phyloP scores from a whole-genome alignment of 2,329 filamentous ascomycete genomes.

The Venturia effusa region DNA sequence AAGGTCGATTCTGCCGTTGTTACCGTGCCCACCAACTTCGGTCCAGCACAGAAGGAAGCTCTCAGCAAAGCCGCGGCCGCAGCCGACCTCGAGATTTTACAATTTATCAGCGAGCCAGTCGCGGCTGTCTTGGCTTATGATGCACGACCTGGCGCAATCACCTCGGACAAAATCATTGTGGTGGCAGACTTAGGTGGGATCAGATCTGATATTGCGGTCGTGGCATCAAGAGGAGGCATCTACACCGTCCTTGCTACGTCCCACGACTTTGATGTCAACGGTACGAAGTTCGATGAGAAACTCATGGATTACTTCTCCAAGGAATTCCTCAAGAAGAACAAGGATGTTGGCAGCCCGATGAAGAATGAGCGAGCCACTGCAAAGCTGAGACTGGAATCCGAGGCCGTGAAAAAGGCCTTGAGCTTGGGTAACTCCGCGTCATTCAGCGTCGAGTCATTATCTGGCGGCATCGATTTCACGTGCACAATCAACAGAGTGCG shows the following conservation, averaged over 20 bases:
- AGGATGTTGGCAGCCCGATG: constrained; percentile 61
- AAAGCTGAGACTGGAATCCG: constrained; percentile 85
- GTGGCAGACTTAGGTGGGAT: constrained; percentile 91
- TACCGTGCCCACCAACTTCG: constrained; percentile 88
- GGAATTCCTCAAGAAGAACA: constrained; percentile 97
- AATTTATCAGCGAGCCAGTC: constrained; percentile 85
- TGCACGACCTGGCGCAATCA: constrained; percentile 59
- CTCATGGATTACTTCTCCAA: constrained; percentile 96
- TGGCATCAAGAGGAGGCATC: constrained; percentile 87
- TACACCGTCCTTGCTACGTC: constrained; percentile 89
- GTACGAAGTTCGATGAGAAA: constrained; percentile 75
- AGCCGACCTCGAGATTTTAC: constrained; percentile 78
- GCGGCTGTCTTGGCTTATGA: constrained; percentile 86
- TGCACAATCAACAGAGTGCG: constrained; percentile 86
- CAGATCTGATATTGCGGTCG: constrained; percentile 79
- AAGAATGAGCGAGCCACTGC: constrained; percentile 71
- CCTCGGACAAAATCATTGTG: constrained; percentile 71
- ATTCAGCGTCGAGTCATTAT: constrained; percentile 86
- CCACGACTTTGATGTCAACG: constrained; percentile 91
- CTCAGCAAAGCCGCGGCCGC: constrained; percentile 66
- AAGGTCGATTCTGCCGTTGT: constrained; percentile 90
- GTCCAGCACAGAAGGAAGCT: constrained; percentile 73
- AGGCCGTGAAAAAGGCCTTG: constrained; percentile 84
- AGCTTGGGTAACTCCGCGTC: constrained; percentile 79
- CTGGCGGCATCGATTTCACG: constrained; percentile 82